Evolutionary conservation across 306 rosid species (phyloP).

Genomic region (Vigna unguiculata): DNA sequence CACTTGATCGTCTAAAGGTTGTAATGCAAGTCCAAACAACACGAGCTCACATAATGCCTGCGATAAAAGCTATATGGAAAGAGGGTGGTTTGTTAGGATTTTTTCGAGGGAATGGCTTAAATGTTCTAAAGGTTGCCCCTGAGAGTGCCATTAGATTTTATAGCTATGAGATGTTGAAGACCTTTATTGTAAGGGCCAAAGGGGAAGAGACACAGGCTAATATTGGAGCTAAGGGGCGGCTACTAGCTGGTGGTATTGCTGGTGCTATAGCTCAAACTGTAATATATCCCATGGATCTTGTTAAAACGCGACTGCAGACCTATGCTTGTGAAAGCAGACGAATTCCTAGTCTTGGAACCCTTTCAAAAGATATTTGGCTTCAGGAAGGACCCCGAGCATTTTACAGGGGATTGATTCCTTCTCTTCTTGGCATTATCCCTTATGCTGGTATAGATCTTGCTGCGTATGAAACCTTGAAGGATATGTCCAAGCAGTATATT

Average conservation of each 20-base stretch:
- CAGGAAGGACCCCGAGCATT: slow-evolving; percentile 95
- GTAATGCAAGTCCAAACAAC: slow-evolving; percentile 84
- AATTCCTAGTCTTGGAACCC: slow-evolving; percentile 68
- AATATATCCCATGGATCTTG: slow-evolving; percentile 92
- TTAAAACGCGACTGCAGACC: slow-evolving; percentile 91
- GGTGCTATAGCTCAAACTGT: slow-evolving; percentile 94
- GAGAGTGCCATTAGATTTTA: slow-evolving; percentile 95
- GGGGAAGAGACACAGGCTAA: slow-evolving; percentile 62
- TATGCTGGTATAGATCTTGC: slow-evolving; percentile 97
- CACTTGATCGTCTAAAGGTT: slow-evolving; percentile 93
- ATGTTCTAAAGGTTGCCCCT: slow-evolving; percentile 93
- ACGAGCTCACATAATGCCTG: slow-evolving; percentile 68
- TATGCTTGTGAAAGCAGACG: slow-evolving; percentile 62
- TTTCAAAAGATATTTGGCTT: slow-evolving; percentile 81
- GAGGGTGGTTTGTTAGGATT: slow-evolving; percentile 82
- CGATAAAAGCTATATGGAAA: slow-evolving; percentile 72
- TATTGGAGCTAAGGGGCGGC: slow-evolving; percentile 73
- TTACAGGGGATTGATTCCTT: slow-evolving; percentile 88
- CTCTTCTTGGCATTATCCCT: slow-evolving; percentile 92
- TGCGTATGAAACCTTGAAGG: slow-evolving; percentile 90
- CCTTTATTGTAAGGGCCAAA: slow-evolving; percentile 55
- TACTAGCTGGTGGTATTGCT: slow-evolving; percentile 86
- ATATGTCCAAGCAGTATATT: slow-evolving; percentile 83
- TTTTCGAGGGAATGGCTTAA: slow-evolving; percentile 93
- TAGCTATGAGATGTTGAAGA: slow-evolving; percentile 78